Conservation (phyloP, 352 stramenopile species). For the Phytophthora ramorum region DNA sequence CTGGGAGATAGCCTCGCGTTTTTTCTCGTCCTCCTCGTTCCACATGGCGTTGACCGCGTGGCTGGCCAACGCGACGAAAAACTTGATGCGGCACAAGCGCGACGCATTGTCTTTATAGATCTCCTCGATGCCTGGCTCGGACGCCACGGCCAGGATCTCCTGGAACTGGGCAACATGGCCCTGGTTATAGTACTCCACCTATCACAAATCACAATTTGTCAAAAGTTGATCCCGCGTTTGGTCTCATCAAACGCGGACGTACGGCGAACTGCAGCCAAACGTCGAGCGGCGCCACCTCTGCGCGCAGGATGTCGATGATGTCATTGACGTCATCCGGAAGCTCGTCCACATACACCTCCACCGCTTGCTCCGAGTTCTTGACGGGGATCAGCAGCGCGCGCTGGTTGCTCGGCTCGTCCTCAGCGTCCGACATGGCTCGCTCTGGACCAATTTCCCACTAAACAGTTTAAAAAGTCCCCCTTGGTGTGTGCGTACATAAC, state of each 20-base stretch:
- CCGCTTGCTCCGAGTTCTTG: constrained; percentile 90
- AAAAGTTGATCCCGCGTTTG: not conserved
- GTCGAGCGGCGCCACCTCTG: constrained; percentile 90
- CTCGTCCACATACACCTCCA: constrained; percentile 92
- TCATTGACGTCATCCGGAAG: constrained; percentile 91
- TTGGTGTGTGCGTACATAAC: not conserved
- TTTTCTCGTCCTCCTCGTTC: constrained; percentile 91
- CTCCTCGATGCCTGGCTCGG: constrained; percentile 83
- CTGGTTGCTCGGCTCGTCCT: constrained; percentile 47
- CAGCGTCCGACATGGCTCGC: constrained; percentile 39
- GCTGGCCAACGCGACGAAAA: constrained; percentile 87
- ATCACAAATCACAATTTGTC: constrained; percentile 9
- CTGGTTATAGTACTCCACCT: constrained; percentile 92
- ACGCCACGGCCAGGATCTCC: constrained; percentile 85
- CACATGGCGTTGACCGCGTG: constrained; percentile 90
- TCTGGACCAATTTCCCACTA: constrained; percentile 24
- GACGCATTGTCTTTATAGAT: constrained; percentile 91
- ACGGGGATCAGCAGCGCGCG: constrained; percentile 91
- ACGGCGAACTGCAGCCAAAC: constrained; percentile 93
- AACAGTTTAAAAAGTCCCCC: constrained; percentile 11
- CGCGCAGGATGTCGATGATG: constrained; percentile 92
- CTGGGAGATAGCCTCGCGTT: constrained; percentile 80
- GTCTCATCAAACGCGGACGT: constrained; percentile 20
- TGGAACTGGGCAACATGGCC: constrained; percentile 82
- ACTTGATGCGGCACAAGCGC: constrained; percentile 89